A percentile compares a stretch with the other conserved stretches of the same genome.
These are phyloP conservation scores for Peronospora belbahrii DNA, from an alignment of 352 stramenopile genomes.

Conservation along the genomic window DNA sequence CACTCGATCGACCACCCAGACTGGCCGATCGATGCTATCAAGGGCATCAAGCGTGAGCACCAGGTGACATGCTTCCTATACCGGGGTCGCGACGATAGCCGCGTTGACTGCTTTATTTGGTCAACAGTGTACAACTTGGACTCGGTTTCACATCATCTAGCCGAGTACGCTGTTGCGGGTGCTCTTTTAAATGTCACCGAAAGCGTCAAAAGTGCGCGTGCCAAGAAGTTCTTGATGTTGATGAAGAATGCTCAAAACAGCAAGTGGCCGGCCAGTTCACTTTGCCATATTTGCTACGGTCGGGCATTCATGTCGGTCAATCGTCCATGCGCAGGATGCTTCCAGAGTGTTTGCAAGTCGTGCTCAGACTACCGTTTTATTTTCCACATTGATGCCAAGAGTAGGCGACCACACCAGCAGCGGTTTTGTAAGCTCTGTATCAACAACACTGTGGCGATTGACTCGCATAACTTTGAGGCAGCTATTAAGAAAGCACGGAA, in stretches of 20 bases:
- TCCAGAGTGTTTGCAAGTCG: slow-evolving; percentile 40
- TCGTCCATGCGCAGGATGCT: slow-evolving; percentile 33
- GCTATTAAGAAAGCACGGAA: slow-evolving; percentile 16
- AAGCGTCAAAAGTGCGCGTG: slow-evolving; percentile 29
- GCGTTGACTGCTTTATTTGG: slow-evolving; percentile 38
- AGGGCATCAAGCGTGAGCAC: slow-evolving; percentile 38
- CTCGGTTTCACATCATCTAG: slow-evolving; percentile 28
- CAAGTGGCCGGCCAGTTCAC: slow-evolving; percentile 27
- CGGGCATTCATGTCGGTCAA: slow-evolving; percentile 34
- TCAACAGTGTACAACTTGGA: slow-evolving; percentile 38
- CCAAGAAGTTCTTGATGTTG: slow-evolving; percentile 35
- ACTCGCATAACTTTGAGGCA: slow-evolving; percentile 27
- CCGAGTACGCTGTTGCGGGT: slow-evolving; percentile 38
- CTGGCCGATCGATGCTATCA: slow-evolving; percentile 36
- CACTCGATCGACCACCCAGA: slow-evolving; percentile 53
- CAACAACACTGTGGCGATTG: slow-evolving; percentile 28
- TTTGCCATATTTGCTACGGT: slow-evolving; percentile 40
- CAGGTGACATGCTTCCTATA: slow-evolving; percentile 47
- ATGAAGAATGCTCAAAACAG: slow-evolving; percentile 27
- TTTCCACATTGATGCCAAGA: slow-evolving; percentile 37
- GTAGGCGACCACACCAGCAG: slow-evolving; percentile 25
- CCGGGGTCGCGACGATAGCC: slow-evolving; percentile 20
- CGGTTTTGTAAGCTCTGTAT: slow-evolving; percentile 45
- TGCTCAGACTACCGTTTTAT: slow-evolving; percentile 42
- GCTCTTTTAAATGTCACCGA: slow-evolving; percentile 29